These are phyloP conservation scores for Lumnitzera littorea DNA, from an alignment of 345 rosid species.

Conservation along the genomic window DNA sequence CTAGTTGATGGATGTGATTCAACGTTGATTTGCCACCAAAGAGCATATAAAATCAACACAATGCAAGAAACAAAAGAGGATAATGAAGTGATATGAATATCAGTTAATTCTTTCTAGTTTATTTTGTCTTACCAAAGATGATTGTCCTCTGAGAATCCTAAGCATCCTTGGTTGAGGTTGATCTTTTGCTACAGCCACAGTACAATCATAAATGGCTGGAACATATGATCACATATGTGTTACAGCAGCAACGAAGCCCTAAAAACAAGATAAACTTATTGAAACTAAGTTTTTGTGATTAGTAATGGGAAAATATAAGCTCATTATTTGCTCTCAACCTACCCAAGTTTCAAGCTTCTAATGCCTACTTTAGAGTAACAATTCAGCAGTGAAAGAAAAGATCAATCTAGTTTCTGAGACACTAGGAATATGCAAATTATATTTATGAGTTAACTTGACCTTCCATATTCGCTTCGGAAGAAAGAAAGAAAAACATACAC, in stretches of 20 bases:
- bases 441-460: no score
- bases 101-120: not conserved
- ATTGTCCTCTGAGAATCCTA: conserved; percentile 63
- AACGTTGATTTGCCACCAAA: no score
- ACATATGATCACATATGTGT: conserved; percentile 78
- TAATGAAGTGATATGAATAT: not conserved
- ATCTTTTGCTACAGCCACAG: conserved; percentile 59
- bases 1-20: no score
- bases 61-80: not conserved
- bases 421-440: no score
- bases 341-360: not conserved
- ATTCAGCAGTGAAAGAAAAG: no score
- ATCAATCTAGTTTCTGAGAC: no score
- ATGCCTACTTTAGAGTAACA: no score
- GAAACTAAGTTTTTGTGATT: no score
- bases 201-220: conserved; percentile 87
- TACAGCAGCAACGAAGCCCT: conserved; percentile 96
- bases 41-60: no score
- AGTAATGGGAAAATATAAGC: not conserved
- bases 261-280: conserved; percentile 18
- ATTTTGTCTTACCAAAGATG: conserved; percentile 63
- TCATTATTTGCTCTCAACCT: not conserved
- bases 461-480: not conserved
- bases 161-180: conserved; percentile 73
- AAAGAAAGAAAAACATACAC: not conserved